Conservation (phyloP, 2,329 filamentous ascomycete genomes). For the Sclerotinia sclerotiorum region DNA sequence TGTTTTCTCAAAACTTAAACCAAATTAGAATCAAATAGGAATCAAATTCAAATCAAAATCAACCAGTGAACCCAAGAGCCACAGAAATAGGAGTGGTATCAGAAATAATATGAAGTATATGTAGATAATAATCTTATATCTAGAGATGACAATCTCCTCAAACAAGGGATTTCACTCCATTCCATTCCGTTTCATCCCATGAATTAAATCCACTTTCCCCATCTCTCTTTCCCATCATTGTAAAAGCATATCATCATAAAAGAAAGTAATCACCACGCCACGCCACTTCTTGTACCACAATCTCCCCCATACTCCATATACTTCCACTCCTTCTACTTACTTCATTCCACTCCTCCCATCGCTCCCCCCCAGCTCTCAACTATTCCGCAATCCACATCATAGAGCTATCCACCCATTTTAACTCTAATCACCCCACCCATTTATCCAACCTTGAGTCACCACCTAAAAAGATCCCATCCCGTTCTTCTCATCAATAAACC, state of each 20-base stretch:
- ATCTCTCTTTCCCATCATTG: neutral
- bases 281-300: neutral
- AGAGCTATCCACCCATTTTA: neutral
- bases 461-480: slow-evolving; percentile 53
- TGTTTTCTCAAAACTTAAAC: too few relatives aligned
- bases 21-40: too few relatives aligned
- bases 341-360: neutral
- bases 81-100: neutral
- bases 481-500: slow-evolving; percentile 78
- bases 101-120: neutral
- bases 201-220: neutral
- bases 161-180: neutral
- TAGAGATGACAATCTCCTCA: neutral
- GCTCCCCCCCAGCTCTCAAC: neutral
- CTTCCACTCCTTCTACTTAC: neutral
- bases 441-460: neutral
- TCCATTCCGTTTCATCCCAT: neutral
- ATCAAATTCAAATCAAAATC: neutral
- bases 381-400: neutral
- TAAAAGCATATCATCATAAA: neutral
- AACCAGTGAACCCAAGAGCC: neutral
- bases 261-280: too few relatives aligned
- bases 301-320: neutral
- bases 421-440: neutral
- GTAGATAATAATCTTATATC: too few relatives aligned